Evolutionary conservation across 805 yeast genomes (phyloP), one percentile per base, ranked within the genome.

Genomic region (Saccharomycopsis babjevae): DNA sequence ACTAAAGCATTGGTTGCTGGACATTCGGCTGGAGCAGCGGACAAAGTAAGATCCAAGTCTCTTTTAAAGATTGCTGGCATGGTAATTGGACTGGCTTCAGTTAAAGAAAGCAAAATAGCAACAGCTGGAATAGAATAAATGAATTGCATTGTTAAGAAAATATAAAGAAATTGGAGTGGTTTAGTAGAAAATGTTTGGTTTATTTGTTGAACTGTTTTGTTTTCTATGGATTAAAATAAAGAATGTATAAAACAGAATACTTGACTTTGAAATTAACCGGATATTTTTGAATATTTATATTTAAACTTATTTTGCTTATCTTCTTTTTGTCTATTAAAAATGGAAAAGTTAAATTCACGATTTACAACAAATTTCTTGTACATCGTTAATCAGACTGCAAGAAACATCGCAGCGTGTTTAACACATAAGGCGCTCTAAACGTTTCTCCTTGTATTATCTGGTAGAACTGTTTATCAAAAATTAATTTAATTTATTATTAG

Each of bases 51-150:
- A 42, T 62, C 56, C 56, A 62, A 60, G 20, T 54, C 60, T 54
- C 64, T 59, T 25, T 62, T 62, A 54, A 52, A 59, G 34, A 62
- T 43, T 10, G 25, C 36, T 43, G 62, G 64, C 22, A 62, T 57
- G 28, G 40, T 56, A 54, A 46, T 30, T 42, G 62, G 63, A 16
- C 18, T 18, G 15, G 63, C 60, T n/a, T 39, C 34, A 36, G 58
- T 43, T 7, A 61, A n/a, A 20, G 60, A 30, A 15, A 56, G 36
- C 46, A 62, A 62, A 46, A 58, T 22, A 25, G 60, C 50, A 43
- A 62, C 28, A 18, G 64, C 60, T 28, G 62, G 62, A 56, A 59
- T 36, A 34, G 63, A 61, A 20, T 40, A 60, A 22, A 61, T 59
- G 52, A 54, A 34, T 57, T 42, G 36, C 59, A 60, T 60, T 25